phyloP scores from a whole-genome alignment of 169 alveolate genomes.

The Plasmodium gallinaceum region DNA sequence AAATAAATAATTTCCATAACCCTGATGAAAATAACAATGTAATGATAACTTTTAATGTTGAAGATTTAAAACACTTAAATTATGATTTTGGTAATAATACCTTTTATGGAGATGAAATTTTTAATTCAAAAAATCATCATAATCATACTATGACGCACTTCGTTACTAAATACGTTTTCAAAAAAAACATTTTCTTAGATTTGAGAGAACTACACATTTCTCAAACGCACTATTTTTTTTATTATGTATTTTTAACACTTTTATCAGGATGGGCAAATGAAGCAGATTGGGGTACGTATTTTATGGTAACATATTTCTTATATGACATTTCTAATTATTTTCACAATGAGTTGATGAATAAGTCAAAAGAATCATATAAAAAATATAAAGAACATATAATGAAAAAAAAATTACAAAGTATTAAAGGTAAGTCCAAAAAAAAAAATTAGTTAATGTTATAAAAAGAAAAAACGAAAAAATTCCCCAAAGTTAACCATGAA shows the following conservation, averaged over 20 bases:
- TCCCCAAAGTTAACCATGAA: no score
- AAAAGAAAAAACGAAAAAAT: no score
- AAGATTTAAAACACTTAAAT: conserved; percentile 46
- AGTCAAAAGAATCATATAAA: conserved; percentile 38
- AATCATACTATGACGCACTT: conserved; percentile 21
- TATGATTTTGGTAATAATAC: conserved; percentile 53
- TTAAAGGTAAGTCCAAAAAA: no score
- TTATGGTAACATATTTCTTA: conserved; percentile 35
- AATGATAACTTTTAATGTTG: conserved; percentile 26
- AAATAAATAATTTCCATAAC: conserved; percentile 19
- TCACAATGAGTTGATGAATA: conserved; percentile 48
- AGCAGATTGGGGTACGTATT: conserved; percentile 73
- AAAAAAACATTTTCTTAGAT: conserved; percentile 43
- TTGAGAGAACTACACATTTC: conserved; percentile 43
- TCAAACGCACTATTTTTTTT: conserved; percentile 73
- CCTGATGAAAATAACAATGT: conserved; percentile 46
- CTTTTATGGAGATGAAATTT: conserved; percentile 51
- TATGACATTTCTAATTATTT: conserved; percentile 25
- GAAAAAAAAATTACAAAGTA: conserved; percentile 20
- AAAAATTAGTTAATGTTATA: no score
- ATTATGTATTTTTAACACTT: conserved; percentile 64
- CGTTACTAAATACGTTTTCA: conserved; percentile 54
- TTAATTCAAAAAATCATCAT: conserved; percentile 28
- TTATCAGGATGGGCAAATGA: conserved; percentile 74
- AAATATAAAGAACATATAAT: conserved; percentile 32